Conservation (phyloP, 23 red algal genomes). For the Gracilaria domingensis region DNA sequence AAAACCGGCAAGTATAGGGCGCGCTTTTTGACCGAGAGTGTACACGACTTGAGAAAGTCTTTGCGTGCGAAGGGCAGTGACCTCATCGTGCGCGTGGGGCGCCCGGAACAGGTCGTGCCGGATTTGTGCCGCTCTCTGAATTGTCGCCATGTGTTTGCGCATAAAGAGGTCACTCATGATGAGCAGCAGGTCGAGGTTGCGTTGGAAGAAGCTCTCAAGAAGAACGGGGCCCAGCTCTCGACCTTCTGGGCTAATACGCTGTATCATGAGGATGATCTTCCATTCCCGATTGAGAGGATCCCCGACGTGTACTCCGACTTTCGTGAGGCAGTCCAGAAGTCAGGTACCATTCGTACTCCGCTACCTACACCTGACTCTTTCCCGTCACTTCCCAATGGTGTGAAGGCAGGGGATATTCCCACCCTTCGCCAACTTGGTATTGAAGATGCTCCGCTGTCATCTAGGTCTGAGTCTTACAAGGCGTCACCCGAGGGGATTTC, state of each 20-base stretch:
- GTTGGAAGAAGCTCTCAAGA: slow-evolving; percentile 80
- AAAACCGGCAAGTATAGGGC: slow-evolving; percentile 97
- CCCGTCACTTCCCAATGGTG: slow-evolving; percentile 44
- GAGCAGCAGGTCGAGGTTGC: slow-evolving; percentile 84
- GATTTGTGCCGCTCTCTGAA: slow-evolving; percentile 67
- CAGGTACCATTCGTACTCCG: slow-evolving; percentile 84
- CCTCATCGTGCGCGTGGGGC: slow-evolving; percentile 86
- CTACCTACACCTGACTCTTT: slow-evolving; percentile 69
- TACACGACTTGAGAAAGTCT: slow-evolving; percentile 79
- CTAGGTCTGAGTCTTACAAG: not conserved
- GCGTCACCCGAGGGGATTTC: slow-evolving; percentile 29
- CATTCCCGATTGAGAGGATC: slow-evolving; percentile 86
- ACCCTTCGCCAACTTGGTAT: slow-evolving; percentile 87
- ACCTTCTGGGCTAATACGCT: slow-evolving; percentile 97
- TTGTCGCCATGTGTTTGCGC: slow-evolving; percentile 75
- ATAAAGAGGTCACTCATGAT: slow-evolving; percentile 94
- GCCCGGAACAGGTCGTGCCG: slow-evolving; percentile 86
- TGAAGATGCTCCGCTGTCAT: slow-evolving; percentile 6
- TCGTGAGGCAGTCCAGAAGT: slow-evolving; percentile 83
- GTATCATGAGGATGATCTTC: slow-evolving; percentile 94
- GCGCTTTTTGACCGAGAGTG: slow-evolving; percentile 93
- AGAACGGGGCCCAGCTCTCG: slow-evolving; percentile 58
- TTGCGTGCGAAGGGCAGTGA: slow-evolving; percentile 84
- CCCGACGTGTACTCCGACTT: slow-evolving; percentile 98
- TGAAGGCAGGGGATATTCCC: slow-evolving; percentile 86